Evolutionary conservation across 2,329 filamentous ascomycete genomes (phyloP).

Genomic region (Aspergillus amoenus): DNA sequence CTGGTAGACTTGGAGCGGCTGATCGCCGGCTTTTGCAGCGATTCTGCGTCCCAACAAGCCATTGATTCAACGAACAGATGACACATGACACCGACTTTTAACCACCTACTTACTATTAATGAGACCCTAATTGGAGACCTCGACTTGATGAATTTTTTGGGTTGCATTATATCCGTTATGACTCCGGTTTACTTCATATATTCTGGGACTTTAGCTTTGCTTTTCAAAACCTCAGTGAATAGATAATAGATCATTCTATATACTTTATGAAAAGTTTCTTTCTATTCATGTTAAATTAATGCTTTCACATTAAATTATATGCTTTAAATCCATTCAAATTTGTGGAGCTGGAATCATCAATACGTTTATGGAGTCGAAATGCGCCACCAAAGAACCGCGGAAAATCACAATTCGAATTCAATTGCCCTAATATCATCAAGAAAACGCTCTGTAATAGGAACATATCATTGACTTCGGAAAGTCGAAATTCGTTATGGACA

Average conservation of each 20-base stretch:
- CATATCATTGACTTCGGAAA: constrained; percentile 10
- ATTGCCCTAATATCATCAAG: constrained; percentile 6
- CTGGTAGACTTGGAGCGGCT: constrained; percentile 61
- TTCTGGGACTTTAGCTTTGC: neutral
- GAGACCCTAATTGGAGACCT: neutral
- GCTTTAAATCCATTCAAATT: neutral
- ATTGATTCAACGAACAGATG: constrained; percentile 22
- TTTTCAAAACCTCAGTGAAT: constrained; percentile 1
- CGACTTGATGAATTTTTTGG: neutral
- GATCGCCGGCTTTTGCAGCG: constrained; percentile 51
- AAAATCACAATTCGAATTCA: neutral
- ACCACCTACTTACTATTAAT: neutral
- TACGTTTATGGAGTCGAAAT: neutral
- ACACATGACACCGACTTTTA: constrained; percentile 18
- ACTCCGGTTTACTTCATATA: constrained; percentile 1
- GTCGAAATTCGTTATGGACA: constrained; percentile 4
- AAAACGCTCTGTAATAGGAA: constrained; percentile 11
- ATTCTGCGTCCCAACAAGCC: constrained; percentile 8
- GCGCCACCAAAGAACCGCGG: neutral
- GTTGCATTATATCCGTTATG: constrained; percentile 1
- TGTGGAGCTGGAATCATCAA: neutral
- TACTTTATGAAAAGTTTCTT: neutral
- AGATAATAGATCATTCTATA: constrained; percentile 7
- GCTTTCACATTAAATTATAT: neutral
- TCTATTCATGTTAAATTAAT: neutral